A percentile compares a stretch with the other conserved stretches of the same genome.
Conservation (phyloP, 2,329 filamentous ascomycete genomes). For the Verticillium zaregamsianum region DNA sequence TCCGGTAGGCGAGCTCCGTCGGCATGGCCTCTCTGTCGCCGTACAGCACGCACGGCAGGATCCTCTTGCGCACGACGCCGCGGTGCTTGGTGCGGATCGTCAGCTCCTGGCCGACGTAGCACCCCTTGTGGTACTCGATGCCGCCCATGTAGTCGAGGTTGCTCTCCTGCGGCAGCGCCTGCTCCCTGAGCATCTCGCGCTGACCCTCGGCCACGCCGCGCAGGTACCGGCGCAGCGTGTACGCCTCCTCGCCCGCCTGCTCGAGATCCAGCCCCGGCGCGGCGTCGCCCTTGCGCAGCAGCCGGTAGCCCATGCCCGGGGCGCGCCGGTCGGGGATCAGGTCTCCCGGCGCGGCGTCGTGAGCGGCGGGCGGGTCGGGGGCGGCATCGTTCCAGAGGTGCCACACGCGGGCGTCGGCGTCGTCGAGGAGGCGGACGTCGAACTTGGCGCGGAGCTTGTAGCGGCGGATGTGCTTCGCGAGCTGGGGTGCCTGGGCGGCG, state of each 20-base stretch:
- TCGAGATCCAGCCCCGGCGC: constrained; percentile 36
- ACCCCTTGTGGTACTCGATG: constrained; percentile 93
- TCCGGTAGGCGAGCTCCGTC: constrained; percentile 42
- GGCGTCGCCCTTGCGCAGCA: constrained; percentile 29
- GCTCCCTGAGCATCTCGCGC: constrained; percentile 66
- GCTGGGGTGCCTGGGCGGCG: constrained; percentile 52
- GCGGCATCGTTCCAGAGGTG: constrained; percentile 63
- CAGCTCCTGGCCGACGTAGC: constrained; percentile 94
- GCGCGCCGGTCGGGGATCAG: constrained; percentile 48
- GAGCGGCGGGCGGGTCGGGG: not conserved
- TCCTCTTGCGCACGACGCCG: constrained; percentile 85
- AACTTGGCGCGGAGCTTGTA: constrained; percentile 86
- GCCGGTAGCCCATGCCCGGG: constrained; percentile 51
- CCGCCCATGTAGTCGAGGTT: constrained; percentile 84
- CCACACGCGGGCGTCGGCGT: constrained; percentile 66
- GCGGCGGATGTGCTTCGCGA: constrained; percentile 72
- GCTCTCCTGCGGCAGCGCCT: constrained; percentile 77
- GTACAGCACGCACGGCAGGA: constrained; percentile 78
- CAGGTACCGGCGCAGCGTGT: constrained; percentile 73
- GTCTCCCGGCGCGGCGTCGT: constrained; percentile 1
- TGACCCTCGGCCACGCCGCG: constrained; percentile 83
- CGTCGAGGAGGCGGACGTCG: constrained; percentile 59
- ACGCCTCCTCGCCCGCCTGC: constrained; percentile 51
- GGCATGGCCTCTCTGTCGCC: constrained; percentile 33
- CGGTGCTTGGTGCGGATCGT: constrained; percentile 94